Base-by-base conservation (phyloP, 78 protist species). In the Emiliania huxleyi region DNA sequence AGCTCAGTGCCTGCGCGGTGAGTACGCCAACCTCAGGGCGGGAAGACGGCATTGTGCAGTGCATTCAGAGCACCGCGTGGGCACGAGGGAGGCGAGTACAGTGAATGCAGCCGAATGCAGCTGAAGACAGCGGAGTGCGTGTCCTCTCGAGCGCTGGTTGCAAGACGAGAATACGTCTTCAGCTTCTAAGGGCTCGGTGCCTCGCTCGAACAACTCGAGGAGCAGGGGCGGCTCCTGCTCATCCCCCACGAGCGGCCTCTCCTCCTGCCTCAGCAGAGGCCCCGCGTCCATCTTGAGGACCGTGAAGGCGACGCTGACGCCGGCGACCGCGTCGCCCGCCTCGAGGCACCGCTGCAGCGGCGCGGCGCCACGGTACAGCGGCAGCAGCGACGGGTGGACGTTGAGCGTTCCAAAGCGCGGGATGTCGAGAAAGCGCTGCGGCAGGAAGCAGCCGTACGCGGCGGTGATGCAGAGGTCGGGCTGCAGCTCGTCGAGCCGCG, bases 331-430 rank as follows among this genome's bases (percentile, higher is more conserved):
- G 85, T 69, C 92, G 26, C 92, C 92, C 33, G 49, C 83, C 87
- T 90, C 92, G 48, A 90, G 87, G 37, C 56, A 45, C 45, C 87
- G 46, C 87, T 79, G 93, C 21, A 91, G 79, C 44, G 93, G 93
- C 48, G 93, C 79, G 45, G 93, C 93, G 85, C 93, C 93, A n/a
- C 93, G 93, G 73, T 48, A 91, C 52, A 22, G 56, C 33, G 93
- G 93, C 18, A 91, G 93, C 21, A 91, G 93, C 45, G 93, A 91
- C 23, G 93, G 93, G 71, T 91, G 93, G 18, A 91, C 42, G 71
- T 91, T 91, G 75, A 91, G 89, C 8, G 93, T 91, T 69, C 93
- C 93, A 55, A 8, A 4, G 19, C 3, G 0, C n/a, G 93, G 93
- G 26, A 91, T 33, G 69, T 83, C 40, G 71, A 91, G 93, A 35